Evolutionary conservation across 306 rosid species (phyloP).

Genomic region (Cicer cuneatum): DNA sequence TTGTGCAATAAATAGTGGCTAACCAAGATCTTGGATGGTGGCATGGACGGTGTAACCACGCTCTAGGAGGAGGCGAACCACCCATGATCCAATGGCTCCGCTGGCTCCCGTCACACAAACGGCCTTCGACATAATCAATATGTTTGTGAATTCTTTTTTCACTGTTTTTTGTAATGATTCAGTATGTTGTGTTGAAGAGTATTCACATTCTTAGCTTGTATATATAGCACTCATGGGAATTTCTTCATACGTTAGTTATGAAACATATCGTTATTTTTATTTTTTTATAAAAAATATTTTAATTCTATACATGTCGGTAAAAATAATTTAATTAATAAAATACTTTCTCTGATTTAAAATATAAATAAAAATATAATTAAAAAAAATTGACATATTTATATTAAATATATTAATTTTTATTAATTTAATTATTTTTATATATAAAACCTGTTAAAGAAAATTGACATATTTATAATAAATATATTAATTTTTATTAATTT

Average conservation of each 20-base stretch:
- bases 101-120: constrained; percentile 95
- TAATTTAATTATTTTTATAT: too few species aligned
- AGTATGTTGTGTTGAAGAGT: not conserved
- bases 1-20: not conserved
- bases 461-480: too few species aligned
- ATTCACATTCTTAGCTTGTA: not conserved
- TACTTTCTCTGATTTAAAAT: too few species aligned
- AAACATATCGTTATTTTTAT: not conserved
- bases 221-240: constrained; percentile 4
- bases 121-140: constrained; percentile 44
- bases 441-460: too few species aligned
- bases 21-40: constrained; percentile 78
- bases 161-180: not conserved
- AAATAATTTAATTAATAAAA: too few species aligned
- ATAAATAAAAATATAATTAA: too few species aligned
- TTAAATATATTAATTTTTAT: too few species aligned
- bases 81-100: constrained; percentile 90
- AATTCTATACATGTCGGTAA: too few species aligned
- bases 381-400: too few species aligned
- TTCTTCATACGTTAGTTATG: not conserved
- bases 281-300: not conserved
- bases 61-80: constrained; percentile 80
- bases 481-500: too few species aligned
- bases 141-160: not conserved
- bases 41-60: constrained; percentile 86